A percentile compares a stretch with the other conserved stretches of the same genome.
Evolutionary conservation across 75 land plant genomes (phyloP).

Genomic region (Cunninghamia lanceolata): DNA sequence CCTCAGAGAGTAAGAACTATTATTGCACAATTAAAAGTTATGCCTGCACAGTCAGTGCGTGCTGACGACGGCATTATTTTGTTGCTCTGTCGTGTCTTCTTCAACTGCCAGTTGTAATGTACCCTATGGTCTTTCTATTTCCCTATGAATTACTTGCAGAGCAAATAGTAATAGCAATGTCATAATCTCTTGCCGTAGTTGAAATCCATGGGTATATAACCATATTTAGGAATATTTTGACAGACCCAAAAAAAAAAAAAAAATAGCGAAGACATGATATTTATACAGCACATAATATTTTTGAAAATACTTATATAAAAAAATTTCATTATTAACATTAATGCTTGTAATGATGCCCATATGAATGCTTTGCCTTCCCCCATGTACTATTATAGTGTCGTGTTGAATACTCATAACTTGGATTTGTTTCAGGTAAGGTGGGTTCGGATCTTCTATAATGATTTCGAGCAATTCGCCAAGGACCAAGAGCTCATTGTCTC

Average conservation of each 20-base stretch:
- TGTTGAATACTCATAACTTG: neutral
- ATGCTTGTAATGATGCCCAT: too few relatives aligned
- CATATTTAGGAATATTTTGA: too few relatives aligned
- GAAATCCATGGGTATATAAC: too few relatives aligned
- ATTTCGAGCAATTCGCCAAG: constrained; percentile 37
- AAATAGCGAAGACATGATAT: too few relatives aligned
- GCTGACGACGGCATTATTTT: neutral
- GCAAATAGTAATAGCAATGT: too few relatives aligned
- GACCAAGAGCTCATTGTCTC: constrained; percentile 50
- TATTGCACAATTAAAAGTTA: neutral
- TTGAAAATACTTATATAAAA: too few relatives aligned
- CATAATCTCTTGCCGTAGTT: neutral
- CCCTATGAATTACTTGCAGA: neutral
- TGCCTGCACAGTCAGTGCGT: neutral
- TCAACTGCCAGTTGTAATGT: neutral
- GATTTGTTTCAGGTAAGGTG: constrained; percentile 38
- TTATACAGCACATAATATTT: too few relatives aligned
- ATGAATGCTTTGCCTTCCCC: too few relatives aligned
- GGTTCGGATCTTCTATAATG: constrained; percentile 41
- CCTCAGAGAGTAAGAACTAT: constrained; percentile 28
- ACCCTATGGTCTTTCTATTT: neutral
- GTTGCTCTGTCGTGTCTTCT: neutral
- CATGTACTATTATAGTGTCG: neutral
- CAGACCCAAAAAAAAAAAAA: too few relatives aligned
- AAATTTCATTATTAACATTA: too few relatives aligned